Conservation (phyloP, 2,329 filamentous ascomycete species). For the Trichoderma hamatum region DNA sequence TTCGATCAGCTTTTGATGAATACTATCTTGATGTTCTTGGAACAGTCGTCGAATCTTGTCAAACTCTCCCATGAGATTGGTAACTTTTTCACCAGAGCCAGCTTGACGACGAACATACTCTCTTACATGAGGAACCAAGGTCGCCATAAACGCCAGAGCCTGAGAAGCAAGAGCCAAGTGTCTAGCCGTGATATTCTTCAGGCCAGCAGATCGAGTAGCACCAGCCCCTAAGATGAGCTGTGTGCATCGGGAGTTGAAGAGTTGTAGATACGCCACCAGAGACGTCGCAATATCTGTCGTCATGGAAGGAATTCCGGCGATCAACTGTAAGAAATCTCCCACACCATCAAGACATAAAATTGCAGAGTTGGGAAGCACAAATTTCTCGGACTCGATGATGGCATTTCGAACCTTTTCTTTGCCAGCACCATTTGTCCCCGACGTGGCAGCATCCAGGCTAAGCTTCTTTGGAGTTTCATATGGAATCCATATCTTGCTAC, state of each 20-base stretch:
- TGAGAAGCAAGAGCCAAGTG: constrained; percentile 92
- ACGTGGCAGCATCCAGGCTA: constrained; percentile 38
- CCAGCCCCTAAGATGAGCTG: constrained; percentile 95
- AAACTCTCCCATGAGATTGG: constrained; percentile 75
- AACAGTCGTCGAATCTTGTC: constrained; percentile 82
- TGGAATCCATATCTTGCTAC: constrained; percentile 61
- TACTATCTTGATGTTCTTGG: constrained; percentile 87
- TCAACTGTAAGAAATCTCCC: constrained; percentile 79
- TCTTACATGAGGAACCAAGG: constrained; percentile 84
- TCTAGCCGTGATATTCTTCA: constrained; percentile 96
- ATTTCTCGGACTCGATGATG: constrained; percentile 80
- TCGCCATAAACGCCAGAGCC: constrained; percentile 82
- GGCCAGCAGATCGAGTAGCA: constrained; percentile 81
- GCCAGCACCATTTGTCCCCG: constrained; percentile 52
- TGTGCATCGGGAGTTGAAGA: constrained; percentile 96
- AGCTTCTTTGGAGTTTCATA: constrained; percentile 45
- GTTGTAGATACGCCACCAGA: constrained; percentile 81
- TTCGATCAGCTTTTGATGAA: constrained; percentile 90
- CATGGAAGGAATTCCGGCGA: constrained; percentile 85
- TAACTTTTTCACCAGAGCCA: constrained; percentile 54
- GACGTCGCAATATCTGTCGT: constrained; percentile 78
- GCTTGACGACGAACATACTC: constrained; percentile 86
- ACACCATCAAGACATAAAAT: constrained; percentile 80
- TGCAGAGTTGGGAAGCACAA: constrained; percentile 82
- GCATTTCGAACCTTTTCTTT: constrained; percentile 73